phyloP scores from a whole-genome alignment of 1,139 yeast species.

The Yamadazyma sp. region DNA sequence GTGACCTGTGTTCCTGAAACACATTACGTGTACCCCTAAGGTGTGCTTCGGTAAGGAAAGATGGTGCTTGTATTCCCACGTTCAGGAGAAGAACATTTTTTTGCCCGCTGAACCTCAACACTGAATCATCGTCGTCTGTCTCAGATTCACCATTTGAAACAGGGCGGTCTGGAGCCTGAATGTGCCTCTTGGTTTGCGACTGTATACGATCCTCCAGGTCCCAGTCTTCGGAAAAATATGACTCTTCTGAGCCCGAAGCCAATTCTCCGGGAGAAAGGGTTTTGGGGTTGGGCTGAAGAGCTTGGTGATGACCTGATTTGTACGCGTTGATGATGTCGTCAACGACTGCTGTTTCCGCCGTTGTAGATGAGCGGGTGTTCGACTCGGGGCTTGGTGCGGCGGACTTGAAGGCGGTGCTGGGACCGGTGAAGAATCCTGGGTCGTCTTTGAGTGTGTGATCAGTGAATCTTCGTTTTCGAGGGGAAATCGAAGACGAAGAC shows the following conservation, averaged over 20 bases:
- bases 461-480: not conserved
- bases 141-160: not conserved
- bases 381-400: too few relatives aligned
- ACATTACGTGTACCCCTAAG: conserved; percentile 6
- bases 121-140: too few relatives aligned
- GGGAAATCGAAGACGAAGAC: not conserved
- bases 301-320: too few relatives aligned
- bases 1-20: conserved; percentile 2
- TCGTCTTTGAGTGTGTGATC: not conserved
- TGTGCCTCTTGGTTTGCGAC: not conserved
- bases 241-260: conserved; percentile 8
- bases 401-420: too few relatives aligned
- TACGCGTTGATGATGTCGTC: not conserved
- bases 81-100: conserved; percentile 1
- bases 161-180: not conserved
- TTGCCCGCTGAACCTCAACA: not conserved
- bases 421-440: not conserved
- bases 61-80: conserved; percentile 3
- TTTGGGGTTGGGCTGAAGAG: not conserved
- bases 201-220: not conserved
- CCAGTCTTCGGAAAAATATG: conserved; percentile 17
- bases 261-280: not conserved
- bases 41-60: conserved; percentile 8
- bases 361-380: too few relatives aligned
- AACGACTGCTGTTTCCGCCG: not conserved